Conservation (phyloP, 257 asterid genomes). For the Solanum pinnatisectum region DNA sequence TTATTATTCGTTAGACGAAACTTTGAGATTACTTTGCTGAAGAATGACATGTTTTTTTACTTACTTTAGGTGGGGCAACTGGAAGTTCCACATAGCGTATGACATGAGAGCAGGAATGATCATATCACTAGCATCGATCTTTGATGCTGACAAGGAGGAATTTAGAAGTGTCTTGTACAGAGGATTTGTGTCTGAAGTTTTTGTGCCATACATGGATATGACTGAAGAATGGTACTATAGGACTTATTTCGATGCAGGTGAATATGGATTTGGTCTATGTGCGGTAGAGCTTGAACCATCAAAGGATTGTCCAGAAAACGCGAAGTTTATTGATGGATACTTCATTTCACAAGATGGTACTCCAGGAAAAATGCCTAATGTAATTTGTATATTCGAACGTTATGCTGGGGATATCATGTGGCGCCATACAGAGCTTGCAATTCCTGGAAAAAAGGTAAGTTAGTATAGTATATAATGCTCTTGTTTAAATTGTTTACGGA, state of each 20-base stretch:
- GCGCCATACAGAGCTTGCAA: constrained; percentile 61
- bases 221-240: constrained; percentile 62
- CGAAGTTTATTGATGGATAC: constrained; percentile 51
- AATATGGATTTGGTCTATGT: constrained; percentile 42
- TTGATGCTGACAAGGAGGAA: constrained; percentile 29
- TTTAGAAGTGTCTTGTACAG: constrained; percentile 53
- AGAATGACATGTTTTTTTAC: not conserved
- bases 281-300: constrained; percentile 45
- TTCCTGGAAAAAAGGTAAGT: constrained; percentile 29
- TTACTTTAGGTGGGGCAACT: constrained; percentile 49
- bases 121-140: constrained; percentile 53
- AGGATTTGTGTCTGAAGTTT: constrained; percentile 62
- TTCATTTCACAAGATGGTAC: constrained; percentile 32
- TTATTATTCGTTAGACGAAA: no score
- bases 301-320: constrained; percentile 53
- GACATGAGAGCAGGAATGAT: constrained; percentile 61
- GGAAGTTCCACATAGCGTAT: constrained; percentile 52
- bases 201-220: constrained; percentile 74
- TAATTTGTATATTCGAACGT: constrained; percentile 49
- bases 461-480: not conserved
- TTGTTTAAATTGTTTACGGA: no score
- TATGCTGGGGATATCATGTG: constrained; percentile 49
- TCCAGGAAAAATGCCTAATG: constrained; percentile 22
- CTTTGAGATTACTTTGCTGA: no score
- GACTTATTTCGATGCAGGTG: constrained; percentile 64